phyloP scores from a whole-genome alignment of 805 yeast genomes.

The Starmerella cellae region DNA sequence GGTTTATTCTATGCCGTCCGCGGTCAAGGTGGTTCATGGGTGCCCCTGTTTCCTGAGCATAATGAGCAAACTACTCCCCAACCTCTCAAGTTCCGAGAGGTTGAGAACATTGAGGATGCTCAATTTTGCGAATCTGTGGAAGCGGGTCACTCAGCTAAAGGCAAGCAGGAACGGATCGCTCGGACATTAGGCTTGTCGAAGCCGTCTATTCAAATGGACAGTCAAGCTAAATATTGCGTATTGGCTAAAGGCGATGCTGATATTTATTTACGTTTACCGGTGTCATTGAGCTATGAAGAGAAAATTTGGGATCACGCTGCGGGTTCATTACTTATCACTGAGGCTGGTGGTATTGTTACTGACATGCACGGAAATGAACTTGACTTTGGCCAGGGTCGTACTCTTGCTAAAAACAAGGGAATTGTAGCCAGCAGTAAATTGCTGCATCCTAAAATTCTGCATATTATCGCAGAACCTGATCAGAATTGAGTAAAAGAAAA shows the following conservation, averaged over 20 bases:
- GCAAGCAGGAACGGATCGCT: conserved; percentile 68
- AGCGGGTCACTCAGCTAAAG: conserved; percentile 86
- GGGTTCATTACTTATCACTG: conserved; percentile 72
- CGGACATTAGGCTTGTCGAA: conserved; percentile 42
- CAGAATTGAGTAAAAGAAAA: too few relatives aligned
- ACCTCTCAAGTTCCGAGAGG: conserved; percentile 40
- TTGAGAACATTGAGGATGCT: conserved; percentile 36
- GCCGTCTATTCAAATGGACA: conserved; percentile 64
- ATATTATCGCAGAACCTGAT: conserved; percentile 11
- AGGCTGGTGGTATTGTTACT: conserved; percentile 83
- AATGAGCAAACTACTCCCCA: conserved; percentile 7
- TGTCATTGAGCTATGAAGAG: conserved; percentile 61
- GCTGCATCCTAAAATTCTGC: conserved; percentile 12
- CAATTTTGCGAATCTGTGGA: conserved; percentile 89
- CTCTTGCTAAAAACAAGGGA: conserved; percentile 61
- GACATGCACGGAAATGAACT: conserved; percentile 65
- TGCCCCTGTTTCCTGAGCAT: conserved; percentile 28
- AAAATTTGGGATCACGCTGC: conserved; percentile 99
- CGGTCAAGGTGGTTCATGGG: conserved; percentile 53
- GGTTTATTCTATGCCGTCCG: conserved; percentile 60
- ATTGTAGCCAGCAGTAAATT: conserved; percentile 53
- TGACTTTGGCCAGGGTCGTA: conserved; percentile 78
- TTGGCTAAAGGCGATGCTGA: conserved; percentile 87
- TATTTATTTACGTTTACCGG: conserved; percentile 78
- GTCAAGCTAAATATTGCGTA: conserved; percentile 92